Base-by-base conservation (phyloP, 169 alveolate genomes). In the Babesia ovis region DNA sequence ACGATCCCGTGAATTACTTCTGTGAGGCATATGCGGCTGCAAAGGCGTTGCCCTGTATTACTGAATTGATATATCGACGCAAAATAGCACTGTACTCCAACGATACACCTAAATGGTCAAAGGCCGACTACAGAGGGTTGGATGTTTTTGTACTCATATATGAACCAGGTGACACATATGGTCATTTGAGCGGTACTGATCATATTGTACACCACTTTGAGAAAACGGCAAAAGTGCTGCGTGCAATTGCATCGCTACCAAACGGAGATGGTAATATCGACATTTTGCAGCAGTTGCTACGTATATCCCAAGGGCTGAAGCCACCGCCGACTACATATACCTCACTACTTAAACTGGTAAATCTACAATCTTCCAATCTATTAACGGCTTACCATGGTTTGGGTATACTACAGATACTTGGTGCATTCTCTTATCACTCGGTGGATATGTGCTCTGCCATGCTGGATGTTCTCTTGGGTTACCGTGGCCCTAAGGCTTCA, bases 1-100 rank as follows among this genome's bases (percentile, higher is more conserved):
- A 79, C 57, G 87, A 79, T 55, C 87, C 82, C 3, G 60, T 79
- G 22, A 51, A 61, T 23, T 79, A 69, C 58, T 70, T 79, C 46
- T 83, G 83, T 16, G 87, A 79, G 50, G 83, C 83, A 4, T 59
- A 29, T 39, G 59, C 58, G 37, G 54, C 83, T 16, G 61, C 84
- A 14, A 69, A 54, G 37, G 31, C 61, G 32, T 54, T 79, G 54
- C 71, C 71, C 5, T 34, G 42, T n/a, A 12, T 72, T 12, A 23
- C 67, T 18, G 34, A 50, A 42, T 6, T 59, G 25, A 6, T 72
- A 48, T 35, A 50, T 32, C 66, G 57, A 23, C 34, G 35, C 25
- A 14, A 53, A 0, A 22, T 57, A 0, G 60, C 29, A 39, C 23
- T 68, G n/a, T 3, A 23, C 22, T 34, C n/a, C 1, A 53, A 32